These are phyloP conservation scores for Myxozyma vanderwaltii DNA, from an alignment of 805 yeast genomes.

Conservation along the genomic window DNA sequence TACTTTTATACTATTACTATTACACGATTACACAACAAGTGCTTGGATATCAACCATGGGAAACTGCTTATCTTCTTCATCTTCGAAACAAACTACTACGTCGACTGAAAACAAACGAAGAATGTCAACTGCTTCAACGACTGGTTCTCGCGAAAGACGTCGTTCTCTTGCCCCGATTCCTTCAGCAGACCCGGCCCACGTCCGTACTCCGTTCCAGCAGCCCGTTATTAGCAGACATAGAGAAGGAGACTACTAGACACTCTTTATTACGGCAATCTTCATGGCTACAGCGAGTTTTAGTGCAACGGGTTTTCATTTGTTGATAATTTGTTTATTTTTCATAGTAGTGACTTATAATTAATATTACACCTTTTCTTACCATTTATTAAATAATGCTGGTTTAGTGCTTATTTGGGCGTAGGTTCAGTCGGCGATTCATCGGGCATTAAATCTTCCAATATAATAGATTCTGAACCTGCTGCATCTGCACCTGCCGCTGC, in stretches of 20 bases:
- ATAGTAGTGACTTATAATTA: too few species aligned
- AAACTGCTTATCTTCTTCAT: constrained; percentile 16
- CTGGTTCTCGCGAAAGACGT: constrained; percentile 13
- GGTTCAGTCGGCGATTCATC: too few species aligned
- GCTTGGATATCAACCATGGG: constrained; percentile 14
- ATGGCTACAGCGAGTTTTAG: not conserved
- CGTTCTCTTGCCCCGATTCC: constrained; percentile 29
- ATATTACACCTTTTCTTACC: too few species aligned
- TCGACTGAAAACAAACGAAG: constrained; percentile 8
- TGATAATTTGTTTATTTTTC: too few species aligned
- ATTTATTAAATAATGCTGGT: too few species aligned
- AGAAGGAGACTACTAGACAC: not conserved
- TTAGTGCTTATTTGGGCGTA: too few species aligned
- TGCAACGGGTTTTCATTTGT: too few species aligned
- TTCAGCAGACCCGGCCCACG: constrained; percentile 18
- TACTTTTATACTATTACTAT: not conserved
- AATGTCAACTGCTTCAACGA: constrained; percentile 7
- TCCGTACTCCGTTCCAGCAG: constrained; percentile 16
- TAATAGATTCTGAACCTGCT: not conserved
- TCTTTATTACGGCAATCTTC: not conserved
- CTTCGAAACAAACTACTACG: not conserved
- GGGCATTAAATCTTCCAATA: constrained; percentile 8
- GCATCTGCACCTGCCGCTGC: not conserved
- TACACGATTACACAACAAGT: not conserved
- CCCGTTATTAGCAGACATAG: constrained; percentile 18